phyloP scores from a whole-genome alignment of 257 asterid genomes.

The Paraleonurus japonicus region DNA sequence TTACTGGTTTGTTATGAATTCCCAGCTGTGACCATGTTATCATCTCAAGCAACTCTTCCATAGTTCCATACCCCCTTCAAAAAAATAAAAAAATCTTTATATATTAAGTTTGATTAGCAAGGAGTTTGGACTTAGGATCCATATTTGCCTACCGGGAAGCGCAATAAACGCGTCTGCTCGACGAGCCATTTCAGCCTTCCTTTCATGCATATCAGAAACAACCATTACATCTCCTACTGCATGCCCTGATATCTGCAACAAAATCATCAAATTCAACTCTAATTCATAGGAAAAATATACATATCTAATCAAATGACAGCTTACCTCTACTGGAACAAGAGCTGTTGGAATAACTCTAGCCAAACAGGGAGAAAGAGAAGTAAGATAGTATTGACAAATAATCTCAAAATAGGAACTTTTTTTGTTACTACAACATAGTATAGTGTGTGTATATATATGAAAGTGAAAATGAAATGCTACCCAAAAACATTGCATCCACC shows the following conservation, averaged over 20 bases:
- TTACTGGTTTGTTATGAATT: slow-evolving; percentile 33
- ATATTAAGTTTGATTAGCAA: slow-evolving; percentile 28
- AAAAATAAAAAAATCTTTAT: not conserved
- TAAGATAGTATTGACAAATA: not conserved
- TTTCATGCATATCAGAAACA: slow-evolving; percentile 66
- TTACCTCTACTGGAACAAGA: slow-evolving; percentile 62
- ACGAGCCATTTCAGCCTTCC: slow-evolving; percentile 73
- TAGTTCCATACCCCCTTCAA: slow-evolving; percentile 67
- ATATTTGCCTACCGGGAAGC: slow-evolving; percentile 46
- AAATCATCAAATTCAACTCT: not conserved
- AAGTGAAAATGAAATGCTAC: slow-evolving; percentile 20
- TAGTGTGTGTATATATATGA: not conserved
- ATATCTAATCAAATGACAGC: not conserved
- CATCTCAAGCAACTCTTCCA: slow-evolving; percentile 72
- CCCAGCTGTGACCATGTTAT: slow-evolving; percentile 45
- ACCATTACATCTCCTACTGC: slow-evolving; percentile 59
- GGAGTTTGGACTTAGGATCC: not conserved
- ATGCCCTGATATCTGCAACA: slow-evolving; percentile 52
- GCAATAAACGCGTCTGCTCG: slow-evolving; percentile 61
- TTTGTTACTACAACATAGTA: not conserved
- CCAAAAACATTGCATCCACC: slow-evolving; percentile 69
- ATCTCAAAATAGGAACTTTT: not conserved
- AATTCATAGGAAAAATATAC: not conserved
- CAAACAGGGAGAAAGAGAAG: not conserved
- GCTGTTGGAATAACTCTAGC: slow-evolving; percentile 62